Base-by-base conservation (phyloP, 2,329 filamentous ascomycete genomes). In the Apiospora kogelbergensis region DNA sequence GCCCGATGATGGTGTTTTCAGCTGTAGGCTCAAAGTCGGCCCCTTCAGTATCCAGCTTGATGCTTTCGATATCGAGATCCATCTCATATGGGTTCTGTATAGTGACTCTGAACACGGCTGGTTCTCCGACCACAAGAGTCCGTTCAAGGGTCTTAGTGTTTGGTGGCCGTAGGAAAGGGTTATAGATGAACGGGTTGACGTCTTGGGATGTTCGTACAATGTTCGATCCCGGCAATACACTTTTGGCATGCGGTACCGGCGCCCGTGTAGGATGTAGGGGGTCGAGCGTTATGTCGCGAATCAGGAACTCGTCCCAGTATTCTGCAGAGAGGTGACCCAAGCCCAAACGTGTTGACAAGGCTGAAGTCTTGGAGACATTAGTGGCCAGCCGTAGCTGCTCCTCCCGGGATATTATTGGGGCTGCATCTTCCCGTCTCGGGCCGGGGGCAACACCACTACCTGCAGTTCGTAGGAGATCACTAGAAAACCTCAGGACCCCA, bases 241-340 rank as follows among this genome's bases (percentile, higher is more conserved):
- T 86, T 71, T 84, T 87, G 1, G 85, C 83, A 75, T 94, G 92
- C 6, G 91, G 85, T 66, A 93, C 86, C 0, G 93, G 91, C 20
- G 86, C 86, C 72, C 88, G 86, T 13, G 86, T 85, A 53, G 84
- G 80, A 11, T 89, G 83, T 45, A 89, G 79, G 30, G 91, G 84
- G 66, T 94, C 88, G 57, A 97, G 83, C 68, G 90, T 88, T 73
- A 97, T 84, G 71, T 90, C 90, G 65, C 96, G 90, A 63, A 99
- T 87, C 10, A 99, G 84, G 74, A 98, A 98, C 76, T 97, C 94
- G 78, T 99, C 96, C 96, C 96, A 99, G 77, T 98, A 99, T 73
- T 96, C 92, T 6, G 94, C 94, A 67, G 90, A 86, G 53, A 95
- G 80, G 68, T 91, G 82, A 6, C 86, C 83, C 37, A 94, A 82